Percentiles rank a stretch among this genome's conserved stretches.
Conservation (phyloP, 1,284 basidiomycete genomes). For the Tylopilus orsonianus region DNA sequence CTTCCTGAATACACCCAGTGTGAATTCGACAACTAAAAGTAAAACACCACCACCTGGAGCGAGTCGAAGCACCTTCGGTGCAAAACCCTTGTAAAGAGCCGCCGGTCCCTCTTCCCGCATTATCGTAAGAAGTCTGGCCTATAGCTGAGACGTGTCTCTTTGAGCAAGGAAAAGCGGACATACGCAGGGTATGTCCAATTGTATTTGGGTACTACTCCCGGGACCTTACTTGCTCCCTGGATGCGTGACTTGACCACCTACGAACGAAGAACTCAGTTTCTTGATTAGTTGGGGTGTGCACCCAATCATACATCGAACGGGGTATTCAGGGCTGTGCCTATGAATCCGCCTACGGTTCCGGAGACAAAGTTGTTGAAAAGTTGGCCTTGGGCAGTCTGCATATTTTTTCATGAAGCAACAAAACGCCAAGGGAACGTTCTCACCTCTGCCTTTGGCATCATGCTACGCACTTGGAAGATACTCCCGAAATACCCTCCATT, state of each 20-base stretch:
- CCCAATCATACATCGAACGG: constrained; percentile 61
- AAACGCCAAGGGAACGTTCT: constrained; percentile 11
- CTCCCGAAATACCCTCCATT: constrained; percentile 94
- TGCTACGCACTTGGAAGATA: constrained; percentile 79
- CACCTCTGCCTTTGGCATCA: constrained; percentile 86
- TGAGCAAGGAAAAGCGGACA: constrained; percentile 11
- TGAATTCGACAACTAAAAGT: constrained; percentile 88
- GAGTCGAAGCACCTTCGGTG: constrained; percentile 82
- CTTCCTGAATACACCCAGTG: constrained; percentile 70
- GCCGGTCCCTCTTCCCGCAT: constrained; percentile 86
- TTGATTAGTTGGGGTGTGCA: not conserved
- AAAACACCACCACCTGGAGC: constrained; percentile 96
- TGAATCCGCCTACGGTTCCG: constrained; percentile 87
- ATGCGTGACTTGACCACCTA: constrained; percentile 94
- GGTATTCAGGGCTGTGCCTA: constrained; percentile 82
- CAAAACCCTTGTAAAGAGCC: constrained; percentile 94
- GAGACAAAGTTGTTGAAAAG: constrained; percentile 93
- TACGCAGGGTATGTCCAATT: constrained; percentile 90
- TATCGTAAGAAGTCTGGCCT: constrained; percentile 66
- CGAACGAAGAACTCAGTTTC: constrained; percentile 2
- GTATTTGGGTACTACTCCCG: constrained; percentile 79
- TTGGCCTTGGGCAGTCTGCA: constrained; percentile 66
- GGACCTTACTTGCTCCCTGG: constrained; percentile 69
- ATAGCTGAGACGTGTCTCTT: not conserved
- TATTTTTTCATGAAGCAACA: not conserved